These are phyloP conservation scores for Gonium pectorale DNA, from an alignment of 139 green algal species.

Conservation along the genomic window DNA sequence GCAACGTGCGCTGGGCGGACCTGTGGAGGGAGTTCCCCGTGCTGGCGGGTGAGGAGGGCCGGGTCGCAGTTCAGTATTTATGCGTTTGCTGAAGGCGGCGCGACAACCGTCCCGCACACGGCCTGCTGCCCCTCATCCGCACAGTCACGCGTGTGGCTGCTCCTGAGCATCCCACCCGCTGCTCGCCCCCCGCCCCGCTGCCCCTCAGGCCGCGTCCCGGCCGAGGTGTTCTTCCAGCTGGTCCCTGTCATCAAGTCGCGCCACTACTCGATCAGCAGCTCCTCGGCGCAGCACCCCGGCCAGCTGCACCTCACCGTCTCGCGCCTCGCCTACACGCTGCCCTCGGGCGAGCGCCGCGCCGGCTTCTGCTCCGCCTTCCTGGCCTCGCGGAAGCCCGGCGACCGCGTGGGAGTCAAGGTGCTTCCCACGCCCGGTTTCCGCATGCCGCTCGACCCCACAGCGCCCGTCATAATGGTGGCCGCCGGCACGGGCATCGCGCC, in stretches of 20 bases:
- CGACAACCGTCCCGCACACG: too few relatives aligned
- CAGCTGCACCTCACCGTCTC: constrained; percentile 19
- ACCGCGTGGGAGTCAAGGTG: constrained; percentile 6
- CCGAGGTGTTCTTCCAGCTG: constrained; percentile 36
- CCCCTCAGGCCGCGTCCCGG: too few relatives aligned
- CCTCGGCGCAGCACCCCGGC: neutral
- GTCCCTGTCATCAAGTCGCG: constrained; percentile 41
- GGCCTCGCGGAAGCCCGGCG: neutral
- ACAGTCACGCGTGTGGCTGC: neutral
- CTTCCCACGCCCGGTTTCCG: constrained; percentile 48
- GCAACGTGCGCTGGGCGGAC: constrained; percentile 21
- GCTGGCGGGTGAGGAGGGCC: too few relatives aligned
- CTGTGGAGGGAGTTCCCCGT: constrained; percentile 52
- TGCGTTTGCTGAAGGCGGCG: too few relatives aligned
- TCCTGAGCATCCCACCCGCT: neutral
- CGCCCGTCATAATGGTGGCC: constrained; percentile 58
- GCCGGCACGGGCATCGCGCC: constrained; percentile 58
- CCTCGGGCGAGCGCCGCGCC: neutral
- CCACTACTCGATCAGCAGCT: constrained; percentile 48
- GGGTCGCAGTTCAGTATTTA: too few relatives aligned
- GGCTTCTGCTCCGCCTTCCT: constrained; percentile 50
- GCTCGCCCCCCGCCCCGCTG: too few relatives aligned
- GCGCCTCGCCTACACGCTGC: constrained; percentile 25
- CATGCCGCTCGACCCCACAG: constrained; percentile 40
- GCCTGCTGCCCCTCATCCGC: too few relatives aligned